phyloP scores from a whole-genome alignment of 2,329 filamentous ascomycete genomes.

The Microdochium trichocladiopsis region DNA sequence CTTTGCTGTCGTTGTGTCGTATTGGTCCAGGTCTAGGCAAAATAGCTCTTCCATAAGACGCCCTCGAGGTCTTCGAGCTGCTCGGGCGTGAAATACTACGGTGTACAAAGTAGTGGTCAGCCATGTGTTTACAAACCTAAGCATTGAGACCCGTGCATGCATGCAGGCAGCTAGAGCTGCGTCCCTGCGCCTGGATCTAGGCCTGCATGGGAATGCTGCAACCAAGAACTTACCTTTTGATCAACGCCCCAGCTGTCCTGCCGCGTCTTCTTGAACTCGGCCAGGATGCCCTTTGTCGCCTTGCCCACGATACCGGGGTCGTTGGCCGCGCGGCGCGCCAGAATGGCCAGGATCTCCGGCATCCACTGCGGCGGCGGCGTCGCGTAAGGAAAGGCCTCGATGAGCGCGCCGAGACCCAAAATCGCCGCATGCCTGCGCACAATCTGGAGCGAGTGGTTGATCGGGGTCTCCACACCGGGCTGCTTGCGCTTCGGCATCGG shows the following conservation, averaged over 20 bases:
- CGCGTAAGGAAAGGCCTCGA: constrained; percentile 94
- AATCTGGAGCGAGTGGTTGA: constrained; percentile 68
- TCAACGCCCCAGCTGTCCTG: constrained; percentile 98
- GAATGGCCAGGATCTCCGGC: constrained; percentile 79
- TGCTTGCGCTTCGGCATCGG: constrained; percentile 73
- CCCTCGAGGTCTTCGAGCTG: constrained; percentile 93
- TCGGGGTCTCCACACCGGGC: constrained; percentile 60
- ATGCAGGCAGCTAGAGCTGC: no score
- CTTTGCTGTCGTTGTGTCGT: no score
- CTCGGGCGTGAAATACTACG: constrained; percentile 75
- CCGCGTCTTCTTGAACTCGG: constrained; percentile 98
- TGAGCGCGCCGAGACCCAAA: constrained; percentile 79
- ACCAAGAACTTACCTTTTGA: constrained; percentile 68
- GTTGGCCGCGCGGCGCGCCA: constrained; percentile 78
- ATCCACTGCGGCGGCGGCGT: constrained; percentile 91
- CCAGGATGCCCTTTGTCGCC: constrained; percentile 87
- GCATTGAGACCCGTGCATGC: neutral
- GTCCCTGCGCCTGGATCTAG: no score
- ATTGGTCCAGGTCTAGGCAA: constrained; percentile 53
- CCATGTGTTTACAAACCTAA: neutral
- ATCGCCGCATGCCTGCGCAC: constrained; percentile 85
- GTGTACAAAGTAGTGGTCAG: constrained; percentile 16
- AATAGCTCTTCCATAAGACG: constrained; percentile 99
- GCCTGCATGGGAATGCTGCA: neutral
- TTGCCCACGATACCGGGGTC: constrained; percentile 92